phyloP scores from a whole-genome alignment of 2,329 filamentous ascomycete genomes.

The Talaromyces marneffei region DNA sequence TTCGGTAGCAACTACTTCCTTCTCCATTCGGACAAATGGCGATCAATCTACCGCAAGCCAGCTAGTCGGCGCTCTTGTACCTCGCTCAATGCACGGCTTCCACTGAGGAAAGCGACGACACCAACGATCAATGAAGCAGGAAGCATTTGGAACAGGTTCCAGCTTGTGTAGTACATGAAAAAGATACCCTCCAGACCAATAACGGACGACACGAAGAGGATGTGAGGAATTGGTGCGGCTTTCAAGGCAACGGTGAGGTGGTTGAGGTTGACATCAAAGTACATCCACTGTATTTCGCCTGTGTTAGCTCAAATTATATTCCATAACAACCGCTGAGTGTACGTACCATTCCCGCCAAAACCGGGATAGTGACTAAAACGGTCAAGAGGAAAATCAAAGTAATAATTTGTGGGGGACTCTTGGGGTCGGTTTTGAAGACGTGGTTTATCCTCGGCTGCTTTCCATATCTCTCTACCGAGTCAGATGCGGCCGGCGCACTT shows the following conservation, averaged over 20 bases:
- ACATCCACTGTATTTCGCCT: conserved; percentile 58
- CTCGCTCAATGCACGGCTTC: conserved; percentile 83
- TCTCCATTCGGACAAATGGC: background rate
- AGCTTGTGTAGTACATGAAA: conserved; percentile 86
- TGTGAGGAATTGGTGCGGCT: conserved; percentile 72
- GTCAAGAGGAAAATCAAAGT: conserved; percentile 70
- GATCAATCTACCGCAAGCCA: conserved; percentile 53
- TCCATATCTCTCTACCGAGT: conserved; percentile 74
- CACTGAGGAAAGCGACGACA: conserved; percentile 72
- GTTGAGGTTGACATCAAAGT: conserved; percentile 74
- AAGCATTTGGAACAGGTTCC: conserved; percentile 86
- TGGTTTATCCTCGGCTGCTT: conserved; percentile 82
- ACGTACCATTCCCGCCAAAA: conserved; percentile 63
- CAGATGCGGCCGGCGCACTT: conserved; percentile 52
- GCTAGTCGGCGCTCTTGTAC: conserved; percentile 82
- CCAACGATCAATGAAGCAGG: conserved; percentile 65
- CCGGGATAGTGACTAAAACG: conserved; percentile 67
- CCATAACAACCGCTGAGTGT: background rate
- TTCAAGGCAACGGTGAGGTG: conserved; percentile 71
- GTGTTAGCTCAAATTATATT: conserved; percentile 17
- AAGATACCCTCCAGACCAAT: conserved; percentile 85
- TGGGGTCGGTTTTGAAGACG: conserved; percentile 74
- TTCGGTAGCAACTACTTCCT: no score
- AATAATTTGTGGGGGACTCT: conserved; percentile 73
- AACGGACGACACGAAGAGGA: conserved; percentile 79